Percentiles rank a stretch among this genome's conserved stretches.
These are phyloP conservation scores for Leucaena leucocephala DNA, from an alignment of 306 rosid genomes.

Conservation along the genomic window DNA sequence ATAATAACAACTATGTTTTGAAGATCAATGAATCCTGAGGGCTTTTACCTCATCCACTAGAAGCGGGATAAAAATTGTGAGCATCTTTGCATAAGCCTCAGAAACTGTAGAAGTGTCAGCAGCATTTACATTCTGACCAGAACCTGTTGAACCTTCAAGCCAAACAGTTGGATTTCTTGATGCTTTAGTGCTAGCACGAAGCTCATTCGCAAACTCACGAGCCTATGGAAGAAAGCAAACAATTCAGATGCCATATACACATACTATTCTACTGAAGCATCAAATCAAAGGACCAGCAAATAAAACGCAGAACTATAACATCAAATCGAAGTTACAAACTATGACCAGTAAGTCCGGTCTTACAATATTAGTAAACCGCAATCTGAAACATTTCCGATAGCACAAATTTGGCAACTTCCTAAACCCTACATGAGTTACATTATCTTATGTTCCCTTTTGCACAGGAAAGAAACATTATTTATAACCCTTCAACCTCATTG, in stretches of 20 bases:
- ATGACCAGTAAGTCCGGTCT: neutral
- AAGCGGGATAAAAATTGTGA: constrained; percentile 95
- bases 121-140: constrained; percentile 90
- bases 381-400: constrained; percentile 13
- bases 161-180: constrained; percentile 93
- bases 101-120: constrained; percentile 93
- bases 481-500: neutral
- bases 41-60: constrained; percentile 90
- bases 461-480: neutral
- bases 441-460: constrained; percentile 11
- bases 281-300: neutral
- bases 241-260: constrained; percentile 14
- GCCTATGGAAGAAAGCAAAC: constrained; percentile 59
- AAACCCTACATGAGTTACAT: neutral
- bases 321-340: neutral
- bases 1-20: neutral
- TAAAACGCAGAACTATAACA: neutral
- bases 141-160: constrained; percentile 92
- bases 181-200: constrained; percentile 97
- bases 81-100: constrained; percentile 98
- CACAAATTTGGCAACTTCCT: neutral
- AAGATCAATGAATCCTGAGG: constrained; percentile 34
- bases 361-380: constrained; percentile 8
- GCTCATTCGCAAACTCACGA: constrained; percentile 98
- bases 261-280: constrained; percentile 16